Percentiles rank a stretch among this genome's conserved stretches.
These are phyloP conservation scores for Penicillium crystallinum DNA, from an alignment of 495 filamentous ascomycete species.

Conservation along the genomic window DNA sequence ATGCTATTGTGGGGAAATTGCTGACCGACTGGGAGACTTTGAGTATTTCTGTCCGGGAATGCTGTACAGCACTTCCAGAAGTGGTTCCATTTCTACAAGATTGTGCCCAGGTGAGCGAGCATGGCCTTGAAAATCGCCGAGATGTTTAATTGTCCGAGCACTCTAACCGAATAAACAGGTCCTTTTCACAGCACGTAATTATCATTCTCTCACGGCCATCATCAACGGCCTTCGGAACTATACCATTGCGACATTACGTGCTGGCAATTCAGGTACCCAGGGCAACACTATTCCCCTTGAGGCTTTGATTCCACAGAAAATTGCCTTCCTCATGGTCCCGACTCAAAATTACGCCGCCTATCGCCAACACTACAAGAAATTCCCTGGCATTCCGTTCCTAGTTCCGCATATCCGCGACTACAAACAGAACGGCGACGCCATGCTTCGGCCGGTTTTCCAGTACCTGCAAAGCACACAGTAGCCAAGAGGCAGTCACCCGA, in stretches of 20 bases:
- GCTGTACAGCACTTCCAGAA: slow-evolving; percentile 36
- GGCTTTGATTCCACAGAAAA: slow-evolving; percentile 20
- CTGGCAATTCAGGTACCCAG: slow-evolving; percentile 7
- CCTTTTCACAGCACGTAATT: slow-evolving; percentile 25
- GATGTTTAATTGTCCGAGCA: neutral
- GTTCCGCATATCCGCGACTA: slow-evolving; percentile 36
- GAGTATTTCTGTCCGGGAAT: slow-evolving; percentile 36
- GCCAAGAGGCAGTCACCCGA: neutral
- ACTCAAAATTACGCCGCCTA: slow-evolving; percentile 33
- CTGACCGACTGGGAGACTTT: slow-evolving; percentile 28
- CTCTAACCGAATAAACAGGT: slow-evolving; percentile 18
- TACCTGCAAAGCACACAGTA: slow-evolving; percentile 16
- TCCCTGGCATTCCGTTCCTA: slow-evolving; percentile 39
- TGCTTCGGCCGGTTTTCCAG: slow-evolving; percentile 30
- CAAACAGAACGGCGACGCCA: slow-evolving; percentile 26
- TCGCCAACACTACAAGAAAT: slow-evolving; percentile 27
- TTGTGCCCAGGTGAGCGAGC: slow-evolving; percentile 27
- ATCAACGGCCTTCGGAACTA: slow-evolving; percentile 33
- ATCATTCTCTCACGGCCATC: slow-evolving; percentile 36
- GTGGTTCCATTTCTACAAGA: slow-evolving; percentile 30
- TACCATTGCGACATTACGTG: slow-evolving; percentile 21
- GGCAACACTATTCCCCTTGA: slow-evolving; percentile 18
- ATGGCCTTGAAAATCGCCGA: neutral
- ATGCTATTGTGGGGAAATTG: slow-evolving; percentile 14
- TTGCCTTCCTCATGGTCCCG: slow-evolving; percentile 23